These are phyloP conservation scores for Berberis vulgaris DNA, from an alignment of 164 flowering plant species.

Conservation along the genomic window DNA sequence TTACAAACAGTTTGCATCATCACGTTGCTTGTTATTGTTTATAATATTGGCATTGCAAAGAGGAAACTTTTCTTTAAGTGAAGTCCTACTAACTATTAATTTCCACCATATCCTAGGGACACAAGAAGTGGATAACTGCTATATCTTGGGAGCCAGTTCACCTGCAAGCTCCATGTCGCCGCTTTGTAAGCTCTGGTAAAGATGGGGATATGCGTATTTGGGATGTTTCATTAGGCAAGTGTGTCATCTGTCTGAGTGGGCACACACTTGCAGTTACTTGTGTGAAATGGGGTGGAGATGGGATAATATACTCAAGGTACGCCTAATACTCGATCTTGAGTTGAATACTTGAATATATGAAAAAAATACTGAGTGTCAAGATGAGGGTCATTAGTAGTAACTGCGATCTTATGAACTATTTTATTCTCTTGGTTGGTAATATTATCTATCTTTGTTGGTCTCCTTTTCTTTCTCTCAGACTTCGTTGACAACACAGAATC, in stretches of 20 bases:
- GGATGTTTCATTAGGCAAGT: constrained; percentile 62
- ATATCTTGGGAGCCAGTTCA: constrained; percentile 97
- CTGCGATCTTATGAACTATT: no score
- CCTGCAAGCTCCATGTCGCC: constrained; percentile 75
- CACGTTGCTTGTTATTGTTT: no score
- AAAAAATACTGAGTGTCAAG: no score
- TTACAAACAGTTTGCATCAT: no score
- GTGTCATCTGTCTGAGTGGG: constrained; percentile 69
- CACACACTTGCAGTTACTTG: constrained; percentile 95
- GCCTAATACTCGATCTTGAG: neutral
- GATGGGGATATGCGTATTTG: constrained; percentile 99
- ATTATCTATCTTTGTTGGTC: no score
- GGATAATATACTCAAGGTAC: constrained; percentile 88
- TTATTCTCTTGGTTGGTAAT: no score
- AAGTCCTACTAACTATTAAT: neutral
- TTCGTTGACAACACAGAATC: no score
- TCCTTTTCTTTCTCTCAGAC: no score
- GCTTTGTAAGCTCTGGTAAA: constrained; percentile 93
- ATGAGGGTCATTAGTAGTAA: no score
- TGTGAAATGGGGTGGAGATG: constrained; percentile 99
- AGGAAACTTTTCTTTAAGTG: neutral
- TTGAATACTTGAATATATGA: neutral
- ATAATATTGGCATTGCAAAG: neutral
- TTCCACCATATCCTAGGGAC: constrained; percentile 49
- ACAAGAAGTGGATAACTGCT: constrained; percentile 93